Conservation (phyloP, 176 grass and related monocot species). For the Eleusine indica region DNA sequence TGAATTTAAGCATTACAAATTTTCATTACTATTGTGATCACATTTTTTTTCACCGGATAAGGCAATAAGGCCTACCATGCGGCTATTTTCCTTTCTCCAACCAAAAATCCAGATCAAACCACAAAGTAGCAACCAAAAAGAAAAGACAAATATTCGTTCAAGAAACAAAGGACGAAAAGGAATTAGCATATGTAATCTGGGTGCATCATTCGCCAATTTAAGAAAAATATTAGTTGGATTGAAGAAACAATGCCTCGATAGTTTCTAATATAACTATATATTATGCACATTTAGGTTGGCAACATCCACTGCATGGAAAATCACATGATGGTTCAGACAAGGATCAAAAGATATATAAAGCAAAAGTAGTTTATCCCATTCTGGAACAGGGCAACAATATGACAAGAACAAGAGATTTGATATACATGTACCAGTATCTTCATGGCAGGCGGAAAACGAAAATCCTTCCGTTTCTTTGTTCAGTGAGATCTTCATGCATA, state of each 20-base stretch:
- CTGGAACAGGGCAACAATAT: not conserved
- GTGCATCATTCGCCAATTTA: not conserved
- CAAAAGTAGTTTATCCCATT: not conserved
- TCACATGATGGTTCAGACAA: slow-evolving; percentile 11
- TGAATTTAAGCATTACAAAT: not conserved
- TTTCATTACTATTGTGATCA: not conserved
- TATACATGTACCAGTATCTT: slow-evolving; percentile 70
- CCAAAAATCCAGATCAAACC: not conserved
- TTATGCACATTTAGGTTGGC: slow-evolving; percentile 1
- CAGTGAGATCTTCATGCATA: slow-evolving; percentile 70
- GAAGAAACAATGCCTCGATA: not conserved
- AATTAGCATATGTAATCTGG: slow-evolving; percentile 6
- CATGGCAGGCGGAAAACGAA: slow-evolving; percentile 54
- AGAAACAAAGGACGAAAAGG: too few relatives aligned
- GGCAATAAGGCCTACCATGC: not conserved
- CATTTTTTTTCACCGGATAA: slow-evolving; percentile 1
- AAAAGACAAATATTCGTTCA: not conserved
- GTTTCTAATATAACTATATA: not conserved
- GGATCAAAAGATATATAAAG: not conserved
- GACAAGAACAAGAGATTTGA: slow-evolving; percentile 30
- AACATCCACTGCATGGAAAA: slow-evolving; percentile 29
- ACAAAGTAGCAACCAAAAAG: not conserved
- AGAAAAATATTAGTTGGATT: slow-evolving; percentile 1
- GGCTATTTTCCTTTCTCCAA: not conserved
- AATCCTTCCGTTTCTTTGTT: slow-evolving; percentile 56